Percentiles rank a stretch among this genome's conserved stretches.
Evolutionary conservation across 208 protist species (phyloP).

Genomic region (Leishmania gerbilli): DNA sequence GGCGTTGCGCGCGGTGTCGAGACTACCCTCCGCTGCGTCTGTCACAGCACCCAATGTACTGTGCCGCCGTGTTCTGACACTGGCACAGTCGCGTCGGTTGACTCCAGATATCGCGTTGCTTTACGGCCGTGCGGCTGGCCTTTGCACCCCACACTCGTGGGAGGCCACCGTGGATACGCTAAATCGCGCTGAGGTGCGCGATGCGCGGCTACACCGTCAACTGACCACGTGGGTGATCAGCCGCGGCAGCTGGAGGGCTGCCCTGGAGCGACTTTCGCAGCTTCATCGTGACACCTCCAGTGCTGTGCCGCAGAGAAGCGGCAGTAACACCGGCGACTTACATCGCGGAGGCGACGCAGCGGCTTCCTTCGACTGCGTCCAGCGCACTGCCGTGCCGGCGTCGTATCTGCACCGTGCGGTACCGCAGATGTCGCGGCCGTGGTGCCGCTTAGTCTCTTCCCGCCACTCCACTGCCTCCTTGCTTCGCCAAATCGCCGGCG

Average conservation of each 20-base stretch:
- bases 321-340: neutral
- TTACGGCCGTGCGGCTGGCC: slow-evolving; percentile 52
- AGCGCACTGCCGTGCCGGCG: slow-evolving; percentile 31
- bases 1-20: slow-evolving; percentile 15
- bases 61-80: slow-evolving; percentile 15
- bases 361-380: slow-evolving; percentile 41
- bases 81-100: slow-evolving; percentile 32
- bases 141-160: slow-evolving; percentile 55
- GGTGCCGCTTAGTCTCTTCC: slow-evolving; percentile 5
- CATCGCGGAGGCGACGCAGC: neutral
- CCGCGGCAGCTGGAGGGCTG: slow-evolving; percentile 49
- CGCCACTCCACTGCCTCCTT: slow-evolving; percentile 8
- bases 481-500: slow-evolving; percentile 34
- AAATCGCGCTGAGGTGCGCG: neutral
- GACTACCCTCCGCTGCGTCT: neutral
- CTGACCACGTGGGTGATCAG: slow-evolving; percentile 51
- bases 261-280: slow-evolving; percentile 18
- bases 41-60: neutral
- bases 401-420: slow-evolving; percentile 21
- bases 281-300: slow-evolving; percentile 1
- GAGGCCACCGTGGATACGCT: slow-evolving; percentile 35
- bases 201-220: neutral
- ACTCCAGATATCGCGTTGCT: slow-evolving; percentile 46
- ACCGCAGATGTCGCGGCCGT: slow-evolving; percentile 18
- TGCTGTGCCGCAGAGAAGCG: neutral